A percentile compares a stretch with the other conserved stretches of the same genome.
Conservation (phyloP, 805 yeast genomes). For the Kregervanrija delftensis region DNA sequence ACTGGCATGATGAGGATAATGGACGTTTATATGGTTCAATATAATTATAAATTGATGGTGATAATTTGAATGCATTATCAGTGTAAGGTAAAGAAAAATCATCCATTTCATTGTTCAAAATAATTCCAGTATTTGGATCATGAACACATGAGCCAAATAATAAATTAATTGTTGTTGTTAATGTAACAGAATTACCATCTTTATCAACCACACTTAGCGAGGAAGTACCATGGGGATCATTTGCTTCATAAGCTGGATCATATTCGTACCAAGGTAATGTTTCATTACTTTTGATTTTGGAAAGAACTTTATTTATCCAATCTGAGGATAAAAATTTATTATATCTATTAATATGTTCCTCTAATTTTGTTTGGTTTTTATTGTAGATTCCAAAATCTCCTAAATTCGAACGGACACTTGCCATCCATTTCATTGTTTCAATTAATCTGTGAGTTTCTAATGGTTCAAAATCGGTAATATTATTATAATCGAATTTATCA, state of each 20-base stretch:
- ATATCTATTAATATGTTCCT: conserved; percentile 31
- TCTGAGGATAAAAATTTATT: conserved; percentile 37
- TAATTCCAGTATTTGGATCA: conserved; percentile 75
- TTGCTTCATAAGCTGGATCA: conserved; percentile 68
- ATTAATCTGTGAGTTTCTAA: conserved; percentile 58
- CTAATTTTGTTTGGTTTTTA: conserved; percentile 17
- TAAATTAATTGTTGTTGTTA: conserved; percentile 86
- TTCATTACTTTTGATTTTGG: conserved; percentile 43
- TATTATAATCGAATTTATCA: conserved; percentile 23
- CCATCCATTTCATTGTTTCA: conserved; percentile 93
- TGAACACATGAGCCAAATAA: conserved; percentile 77
- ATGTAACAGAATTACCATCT: conserved; percentile 68
- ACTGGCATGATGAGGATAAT: conserved; percentile 75
- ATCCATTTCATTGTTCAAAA: conserved; percentile 89
- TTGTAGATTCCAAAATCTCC: conserved; percentile 51
- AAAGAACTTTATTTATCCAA: conserved; percentile 51
- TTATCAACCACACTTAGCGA: conserved; percentile 77
- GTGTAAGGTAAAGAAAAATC: conserved; percentile 74
- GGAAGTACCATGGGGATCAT: conserved; percentile 86
- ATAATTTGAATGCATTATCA: conserved; percentile 70
- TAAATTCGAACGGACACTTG: conserved; percentile 74
- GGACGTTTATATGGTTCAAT: conserved; percentile 77
- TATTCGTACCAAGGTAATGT: conserved; percentile 71
- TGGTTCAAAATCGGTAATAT: conserved; percentile 35
- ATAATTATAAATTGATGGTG: conserved; percentile 76